Evolutionary conservation across 2,329 filamentous ascomycete genomes (phyloP).

Genomic region (Hypocreales sp.): DNA sequence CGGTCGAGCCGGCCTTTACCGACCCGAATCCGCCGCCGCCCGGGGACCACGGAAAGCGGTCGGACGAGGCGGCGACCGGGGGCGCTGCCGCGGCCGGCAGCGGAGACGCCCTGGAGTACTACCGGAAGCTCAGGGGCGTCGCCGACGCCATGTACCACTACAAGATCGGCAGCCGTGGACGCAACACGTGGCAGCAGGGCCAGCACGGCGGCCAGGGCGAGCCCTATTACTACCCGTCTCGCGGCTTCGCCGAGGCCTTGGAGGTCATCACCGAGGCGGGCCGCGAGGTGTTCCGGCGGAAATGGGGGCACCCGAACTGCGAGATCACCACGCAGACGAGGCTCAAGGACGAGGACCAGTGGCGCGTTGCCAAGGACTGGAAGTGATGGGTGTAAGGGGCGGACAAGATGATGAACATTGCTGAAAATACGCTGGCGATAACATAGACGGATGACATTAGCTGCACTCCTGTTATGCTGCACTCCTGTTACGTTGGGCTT

Average conservation of each 20-base stretch:
- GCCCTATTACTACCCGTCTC: slow-evolving; percentile 33
- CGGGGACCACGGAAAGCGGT: too few relatives aligned
- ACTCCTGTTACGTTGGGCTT: too few relatives aligned
- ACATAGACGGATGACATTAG: too few relatives aligned
- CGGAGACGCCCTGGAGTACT: slow-evolving; percentile 5
- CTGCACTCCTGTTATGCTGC: too few relatives aligned
- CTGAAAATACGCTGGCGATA: too few relatives aligned
- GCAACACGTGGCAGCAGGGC: slow-evolving; percentile 36
- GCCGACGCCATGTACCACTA: slow-evolving; percentile 22
- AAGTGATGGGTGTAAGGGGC: not conserved
- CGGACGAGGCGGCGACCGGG: not conserved
- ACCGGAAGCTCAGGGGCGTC: slow-evolving; percentile 7
- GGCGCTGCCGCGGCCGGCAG: not conserved
- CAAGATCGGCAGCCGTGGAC: slow-evolving; percentile 22
- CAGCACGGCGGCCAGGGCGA: slow-evolving; percentile 36
- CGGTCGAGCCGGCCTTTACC: slow-evolving; percentile 17
- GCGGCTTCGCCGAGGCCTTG: slow-evolving; percentile 27
- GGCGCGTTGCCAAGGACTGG: slow-evolving; percentile 28
- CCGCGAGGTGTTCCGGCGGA: slow-evolving; percentile 21
- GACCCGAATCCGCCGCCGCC: slow-evolving; percentile 21
- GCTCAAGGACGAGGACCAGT: slow-evolving; percentile 25
- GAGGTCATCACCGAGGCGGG: slow-evolving; percentile 29
- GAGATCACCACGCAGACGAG: slow-evolving; percentile 20
- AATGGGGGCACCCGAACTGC: slow-evolving; percentile 30
- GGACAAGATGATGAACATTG: too few relatives aligned